A percentile compares a stretch with the other conserved stretches of the same genome.
These are phyloP conservation scores for Macrotyloma uniflorum DNA, from an alignment of 306 rosid species.

Conservation along the genomic window DNA sequence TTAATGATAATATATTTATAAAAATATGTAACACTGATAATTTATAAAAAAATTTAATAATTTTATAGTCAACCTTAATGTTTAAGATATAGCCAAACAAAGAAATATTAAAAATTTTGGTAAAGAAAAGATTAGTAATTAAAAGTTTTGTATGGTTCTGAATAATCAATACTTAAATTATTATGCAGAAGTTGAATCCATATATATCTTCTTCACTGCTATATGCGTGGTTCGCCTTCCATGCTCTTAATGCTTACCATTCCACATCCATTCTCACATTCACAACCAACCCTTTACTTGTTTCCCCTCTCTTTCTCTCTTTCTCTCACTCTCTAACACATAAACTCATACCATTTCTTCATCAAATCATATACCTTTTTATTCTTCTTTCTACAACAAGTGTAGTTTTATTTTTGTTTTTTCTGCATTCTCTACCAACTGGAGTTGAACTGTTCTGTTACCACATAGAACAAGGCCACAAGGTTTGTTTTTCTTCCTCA, in stretches of 20 bases:
- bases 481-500: slow-evolving; percentile 27
- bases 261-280: neutral
- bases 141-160: neutral
- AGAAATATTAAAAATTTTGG: neutral
- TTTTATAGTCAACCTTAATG: neutral
- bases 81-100: neutral
- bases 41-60: neutral
- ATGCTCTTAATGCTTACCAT: slow-evolving; percentile 25
- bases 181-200: neutral
- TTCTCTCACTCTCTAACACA: neutral
- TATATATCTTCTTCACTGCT: neutral
- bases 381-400: neutral
- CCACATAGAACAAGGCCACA: slow-evolving; percentile 20
- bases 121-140: neutral
- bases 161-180: neutral
- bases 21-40: neutral
- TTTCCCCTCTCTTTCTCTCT: neutral
- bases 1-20: neutral
- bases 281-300: slow-evolving; percentile 27
- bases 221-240: slow-evolving; percentile 33
- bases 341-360: neutral
- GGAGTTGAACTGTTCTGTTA: slow-evolving; percentile 8
- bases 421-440: neutral
- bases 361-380: neutral
- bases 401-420: neutral